Evolutionary conservation across 805 yeast species (phyloP).

Genomic region (Metschnikowia shivogae): DNA sequence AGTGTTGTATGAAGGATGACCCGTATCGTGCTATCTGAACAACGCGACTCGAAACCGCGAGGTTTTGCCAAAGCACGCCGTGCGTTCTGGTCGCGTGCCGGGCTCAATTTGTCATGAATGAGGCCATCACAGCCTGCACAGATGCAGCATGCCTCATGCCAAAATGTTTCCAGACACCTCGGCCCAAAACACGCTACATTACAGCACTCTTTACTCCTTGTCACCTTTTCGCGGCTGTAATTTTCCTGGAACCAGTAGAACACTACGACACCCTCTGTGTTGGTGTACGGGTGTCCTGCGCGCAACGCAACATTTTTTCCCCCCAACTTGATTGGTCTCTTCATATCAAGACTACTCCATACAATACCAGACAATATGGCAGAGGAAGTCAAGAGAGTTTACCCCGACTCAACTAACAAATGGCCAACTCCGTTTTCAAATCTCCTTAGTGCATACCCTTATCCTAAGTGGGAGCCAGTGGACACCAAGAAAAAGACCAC

Average conservation of each 20-base stretch:
- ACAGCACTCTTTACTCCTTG: too few relatives aligned
- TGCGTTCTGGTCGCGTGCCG: too few relatives aligned
- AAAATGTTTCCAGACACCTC: too few relatives aligned
- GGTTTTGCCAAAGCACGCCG: not conserved
- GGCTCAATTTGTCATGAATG: too few relatives aligned
- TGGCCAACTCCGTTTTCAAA: slow-evolving; percentile 42
- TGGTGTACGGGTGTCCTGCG: slow-evolving; percentile 14
- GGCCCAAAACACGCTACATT: too few relatives aligned
- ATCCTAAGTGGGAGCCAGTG: slow-evolving; percentile 50
- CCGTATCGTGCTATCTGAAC: not conserved
- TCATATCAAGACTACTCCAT: not conserved
- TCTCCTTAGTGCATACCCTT: slow-evolving; percentile 35
- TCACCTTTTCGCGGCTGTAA: too few relatives aligned
- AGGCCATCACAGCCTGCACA: too few relatives aligned
- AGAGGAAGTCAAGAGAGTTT: slow-evolving; percentile 17
- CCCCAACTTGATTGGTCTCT: slow-evolving; percentile 15
- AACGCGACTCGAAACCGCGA: not conserved
- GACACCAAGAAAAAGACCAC: slow-evolving; percentile 51
- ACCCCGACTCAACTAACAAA: slow-evolving; percentile 38
- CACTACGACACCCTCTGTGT: too few relatives aligned
- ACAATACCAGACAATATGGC: slow-evolving; percentile 17
- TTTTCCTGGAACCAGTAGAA: too few relatives aligned
- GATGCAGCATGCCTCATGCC: too few relatives aligned
- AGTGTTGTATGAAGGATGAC: not conserved
- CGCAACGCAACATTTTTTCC: slow-evolving; percentile 12